Base-by-base conservation (phyloP, 2,329 filamentous ascomycete genomes). In the Colletotrichum truncatum region DNA sequence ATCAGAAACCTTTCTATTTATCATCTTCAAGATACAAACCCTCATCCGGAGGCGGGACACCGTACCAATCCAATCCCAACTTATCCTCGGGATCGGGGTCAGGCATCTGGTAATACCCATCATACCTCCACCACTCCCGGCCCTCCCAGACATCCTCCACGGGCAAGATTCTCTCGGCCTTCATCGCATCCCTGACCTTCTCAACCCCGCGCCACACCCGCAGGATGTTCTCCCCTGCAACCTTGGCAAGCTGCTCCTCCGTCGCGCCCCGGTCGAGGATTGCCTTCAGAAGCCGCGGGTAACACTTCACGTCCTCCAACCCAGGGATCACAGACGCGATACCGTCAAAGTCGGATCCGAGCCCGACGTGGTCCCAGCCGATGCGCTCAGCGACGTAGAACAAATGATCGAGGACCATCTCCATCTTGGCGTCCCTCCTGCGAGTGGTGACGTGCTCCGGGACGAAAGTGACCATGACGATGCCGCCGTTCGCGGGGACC, bases 401-500 rank as follows among this genome's bases (percentile, higher is more conserved):
- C 6, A 76, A 53, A 10, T 74, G 77, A 51, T 78, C 78, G 6
- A 77, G 69, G 5, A 79, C 73, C 61, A 67, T 68, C 23, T 75
- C 68, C 65, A 77, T 70, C 14, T 67, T 74, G 16, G 73, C 70
- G 38, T 60, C 30, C 53, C 71, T 67, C 39, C 45, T 57, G 26
- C 34, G 70, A 64, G 39, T 71, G 25, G 55, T 72, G 67, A 54
- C 66, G 52, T 70, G 69, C 48, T 73, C 70, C 11, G 72, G 70
- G 1, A 79, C 72, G 52, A 80, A 80, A 1, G 73, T 76, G 1
- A 79, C 71, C 76, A 80, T 80, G 16, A 82, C 67, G 14, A 82
- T 70, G 1, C 80, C 80, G 10, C 71, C 67, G 46, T 81, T 82
- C 6, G 68, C 63, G 1, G 72, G 72, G 1, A 82, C 65, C 52